Evolutionary conservation across 2,329 filamentous ascomycete species (phyloP), one percentile per base, ranked within the genome.

Genomic region (Dothideomycetes sp.): DNA sequence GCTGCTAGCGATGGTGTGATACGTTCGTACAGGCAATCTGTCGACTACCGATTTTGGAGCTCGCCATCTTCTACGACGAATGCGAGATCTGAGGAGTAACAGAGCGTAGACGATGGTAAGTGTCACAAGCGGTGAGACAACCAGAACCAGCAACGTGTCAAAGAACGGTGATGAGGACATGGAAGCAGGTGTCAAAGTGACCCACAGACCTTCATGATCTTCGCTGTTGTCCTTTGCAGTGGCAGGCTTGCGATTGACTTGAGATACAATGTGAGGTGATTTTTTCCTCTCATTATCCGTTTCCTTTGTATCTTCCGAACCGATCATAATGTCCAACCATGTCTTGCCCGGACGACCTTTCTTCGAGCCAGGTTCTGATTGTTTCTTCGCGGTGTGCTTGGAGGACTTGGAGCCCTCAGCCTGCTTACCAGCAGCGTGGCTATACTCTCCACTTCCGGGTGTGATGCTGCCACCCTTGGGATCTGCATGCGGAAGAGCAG

Each of bases 21-120:
- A 98, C 0, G 88, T 96, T 45, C 89, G 80, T 11, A 98, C 87
- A 2, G 91, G 91, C n/a, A 98, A 73, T 44, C 84, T 80, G 51
- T 95, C 88, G 13, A 98, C 88, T 1, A 98, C 80, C 1, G 86
- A 94, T 62, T 98, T 98, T 4, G 91, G 91, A n/a, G 91, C 91
- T 53, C 91, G 78, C 89, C 91, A 98, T 51, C 89, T 76, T 48
- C 89, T 76, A 45, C 89, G 76, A 36, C 89, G 80, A 51, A 95
- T 93, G 45, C 88, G 82, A 33, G 88, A 88, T 41, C 91, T 81
- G 25, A 96, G 69, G 28, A 96, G 74, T 4, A 96, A 71, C 9
- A 96, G 71, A 10, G 85, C 82, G 56, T 96, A 96, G 2, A 98
- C 89, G 4, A 95, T 80, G 3, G 86, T 93, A 53, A 98, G 64